phyloP scores from a whole-genome alignment of 2,329 filamentous ascomycete species.

The Rutstroemia sydowiana region DNA sequence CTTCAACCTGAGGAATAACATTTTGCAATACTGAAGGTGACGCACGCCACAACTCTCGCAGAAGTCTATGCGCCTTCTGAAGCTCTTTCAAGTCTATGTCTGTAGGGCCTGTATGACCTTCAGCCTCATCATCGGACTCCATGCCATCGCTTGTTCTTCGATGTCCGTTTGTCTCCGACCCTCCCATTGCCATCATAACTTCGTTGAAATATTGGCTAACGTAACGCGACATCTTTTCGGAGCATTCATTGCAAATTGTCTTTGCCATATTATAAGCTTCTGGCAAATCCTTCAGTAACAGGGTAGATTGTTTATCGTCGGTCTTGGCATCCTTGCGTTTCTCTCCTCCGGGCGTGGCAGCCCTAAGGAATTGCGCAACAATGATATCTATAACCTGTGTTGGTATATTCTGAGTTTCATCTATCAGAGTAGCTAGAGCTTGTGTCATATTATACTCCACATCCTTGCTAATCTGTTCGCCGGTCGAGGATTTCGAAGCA shows the following conservation, averaged over 20 bases:
- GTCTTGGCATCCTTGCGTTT: conserved; percentile 47
- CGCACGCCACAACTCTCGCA: conserved; percentile 90
- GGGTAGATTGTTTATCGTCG: conserved; percentile 72
- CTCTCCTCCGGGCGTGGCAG: conserved; percentile 59
- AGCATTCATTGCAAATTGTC: conserved; percentile 79
- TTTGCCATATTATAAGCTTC: conserved; percentile 96
- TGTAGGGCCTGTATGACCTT: conserved; percentile 53
- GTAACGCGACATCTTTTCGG: conserved; percentile 91
- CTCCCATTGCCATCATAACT: conserved; percentile 76
- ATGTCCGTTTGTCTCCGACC: conserved; percentile 44
- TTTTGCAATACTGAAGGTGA: conserved; percentile 83
- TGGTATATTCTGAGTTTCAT: conserved; percentile 73
- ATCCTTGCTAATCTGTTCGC: conserved; percentile 83
- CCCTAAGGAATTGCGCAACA: conserved; percentile 89
- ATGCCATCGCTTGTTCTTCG: conserved; percentile 41
- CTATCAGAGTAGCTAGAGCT: conserved; percentile 76
- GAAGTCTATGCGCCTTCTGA: conserved; percentile 78
- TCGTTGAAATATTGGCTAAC: conserved; percentile 96
- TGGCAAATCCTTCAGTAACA: conserved; percentile 81
- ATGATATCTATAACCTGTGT: conserved; percentile 83
- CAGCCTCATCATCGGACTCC: conserved; percentile 59
- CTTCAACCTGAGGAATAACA: conserved; percentile 88
- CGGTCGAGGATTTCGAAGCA: conserved; percentile 63
- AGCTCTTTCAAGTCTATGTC: conserved; percentile 83
- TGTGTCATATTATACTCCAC: conserved; percentile 89